These are phyloP conservation scores for Aschersonia sp. DNA, from an alignment of 2,329 filamentous ascomycete genomes.

Conservation along the genomic window DNA sequence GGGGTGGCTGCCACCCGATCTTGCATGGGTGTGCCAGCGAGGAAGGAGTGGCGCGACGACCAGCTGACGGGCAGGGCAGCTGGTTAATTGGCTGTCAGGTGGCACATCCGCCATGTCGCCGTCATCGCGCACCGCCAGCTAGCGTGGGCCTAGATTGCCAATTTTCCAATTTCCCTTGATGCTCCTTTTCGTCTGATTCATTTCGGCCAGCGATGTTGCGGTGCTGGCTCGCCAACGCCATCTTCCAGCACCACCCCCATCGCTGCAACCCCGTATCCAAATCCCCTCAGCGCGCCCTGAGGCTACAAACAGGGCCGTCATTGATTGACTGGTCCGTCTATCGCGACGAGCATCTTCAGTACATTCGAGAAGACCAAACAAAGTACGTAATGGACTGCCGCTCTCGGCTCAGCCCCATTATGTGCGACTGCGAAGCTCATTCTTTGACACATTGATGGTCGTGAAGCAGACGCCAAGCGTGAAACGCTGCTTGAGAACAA, in stretches of 20 bases:
- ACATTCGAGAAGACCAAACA: no score
- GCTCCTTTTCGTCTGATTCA: no score
- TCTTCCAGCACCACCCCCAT: no score
- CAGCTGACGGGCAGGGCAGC: background rate
- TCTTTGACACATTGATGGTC: no score
- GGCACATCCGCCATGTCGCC: background rate
- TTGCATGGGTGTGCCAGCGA: background rate
- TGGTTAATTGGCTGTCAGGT: background rate
- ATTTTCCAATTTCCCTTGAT: background rate
- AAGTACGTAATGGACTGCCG: background rate
- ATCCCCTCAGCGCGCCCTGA: background rate
- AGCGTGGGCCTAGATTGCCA: no score
- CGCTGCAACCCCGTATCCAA: background rate
- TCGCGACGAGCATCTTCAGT: no score
- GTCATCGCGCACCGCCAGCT: no score
- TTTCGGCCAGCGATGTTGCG: no score
- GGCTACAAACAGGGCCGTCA: background rate
- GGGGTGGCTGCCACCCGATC: no score
- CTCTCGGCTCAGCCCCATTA: background rate
- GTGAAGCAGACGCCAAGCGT: background rate
- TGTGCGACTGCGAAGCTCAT: no score
- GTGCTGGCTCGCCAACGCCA: no score
- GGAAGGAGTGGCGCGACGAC: background rate
- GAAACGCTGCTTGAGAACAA: background rate
- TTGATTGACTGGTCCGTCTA: no score